phyloP scores from a whole-genome alignment of 345 rosid species.

The Camelina hispida region DNA sequence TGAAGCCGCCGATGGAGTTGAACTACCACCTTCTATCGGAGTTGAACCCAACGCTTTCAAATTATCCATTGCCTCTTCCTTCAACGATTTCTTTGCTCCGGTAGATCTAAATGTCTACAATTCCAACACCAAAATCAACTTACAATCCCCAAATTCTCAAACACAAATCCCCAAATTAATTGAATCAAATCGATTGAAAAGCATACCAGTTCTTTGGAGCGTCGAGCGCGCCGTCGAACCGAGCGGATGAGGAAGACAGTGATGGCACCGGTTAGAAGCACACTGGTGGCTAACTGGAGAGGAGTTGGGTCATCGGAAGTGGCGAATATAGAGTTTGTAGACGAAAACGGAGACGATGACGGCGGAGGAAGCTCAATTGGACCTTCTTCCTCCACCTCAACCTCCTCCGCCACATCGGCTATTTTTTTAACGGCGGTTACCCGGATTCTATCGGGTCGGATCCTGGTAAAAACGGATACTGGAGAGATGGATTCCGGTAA shows the following conservation, averaged over 20 bases:
- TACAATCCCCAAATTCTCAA: not conserved
- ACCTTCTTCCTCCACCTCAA: slow-evolving; percentile 61
- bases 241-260: slow-evolving; percentile 85
- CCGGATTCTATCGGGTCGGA: slow-evolving; percentile 45
- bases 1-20: slow-evolving; percentile 72
- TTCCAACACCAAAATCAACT: slow-evolving; percentile 9
- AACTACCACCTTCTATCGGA: slow-evolving; percentile 57
- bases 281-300: slow-evolving; percentile 80
- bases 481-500: slow-evolving; percentile 31
- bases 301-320: slow-evolving; percentile 76
- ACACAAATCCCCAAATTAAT: not conserved
- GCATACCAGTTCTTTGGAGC: slow-evolving; percentile 74
- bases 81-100: slow-evolving; percentile 68
- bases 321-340: slow-evolving; percentile 64
- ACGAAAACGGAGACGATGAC: slow-evolving; percentile 34
- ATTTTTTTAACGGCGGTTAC: slow-evolving; percentile 44
- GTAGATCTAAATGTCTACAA: slow-evolving; percentile 76
- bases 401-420: slow-evolving; percentile 38
- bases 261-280: slow-evolving; percentile 85
- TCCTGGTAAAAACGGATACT: slow-evolving; percentile 26
- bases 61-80: slow-evolving; percentile 78
- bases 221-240: slow-evolving; percentile 79
- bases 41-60: slow-evolving; percentile 67
- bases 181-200: not conserved
- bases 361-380: slow-evolving; percentile 69